Conservation (phyloP, 768 basidiomycete genomes). For the Tricholoma sp. region DNA sequence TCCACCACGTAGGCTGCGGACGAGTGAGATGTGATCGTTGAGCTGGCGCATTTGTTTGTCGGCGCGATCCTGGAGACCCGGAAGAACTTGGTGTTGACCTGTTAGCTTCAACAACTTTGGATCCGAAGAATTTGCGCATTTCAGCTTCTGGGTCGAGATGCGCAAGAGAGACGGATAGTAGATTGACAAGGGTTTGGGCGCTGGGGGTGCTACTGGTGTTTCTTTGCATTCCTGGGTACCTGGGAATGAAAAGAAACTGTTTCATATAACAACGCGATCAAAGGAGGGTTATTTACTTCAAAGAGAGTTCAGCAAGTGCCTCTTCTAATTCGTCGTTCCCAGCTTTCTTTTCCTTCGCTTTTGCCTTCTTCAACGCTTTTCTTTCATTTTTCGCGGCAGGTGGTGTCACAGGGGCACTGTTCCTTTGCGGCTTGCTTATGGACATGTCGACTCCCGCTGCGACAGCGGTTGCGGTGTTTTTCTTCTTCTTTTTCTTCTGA, state of each 20-base stretch:
- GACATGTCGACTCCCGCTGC: constrained; percentile 5
- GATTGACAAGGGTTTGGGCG: constrained; percentile 37
- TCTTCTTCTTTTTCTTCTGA: constrained; percentile 37
- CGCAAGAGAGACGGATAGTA: constrained; percentile 75
- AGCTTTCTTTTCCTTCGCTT: constrained; percentile 60
- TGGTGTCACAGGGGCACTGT: constrained; percentile 12
- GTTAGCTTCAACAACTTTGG: constrained; percentile 74
- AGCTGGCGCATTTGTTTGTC: constrained; percentile 25
- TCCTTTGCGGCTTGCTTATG: not conserved
- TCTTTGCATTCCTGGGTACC: constrained; percentile 51
- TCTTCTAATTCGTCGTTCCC: constrained; percentile 78
- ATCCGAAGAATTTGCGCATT: constrained; percentile 90
- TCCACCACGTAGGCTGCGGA: constrained; percentile 74
- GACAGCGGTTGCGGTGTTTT: constrained; percentile 29
- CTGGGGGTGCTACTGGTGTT: constrained; percentile 22
- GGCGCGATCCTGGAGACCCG: constrained; percentile 28
- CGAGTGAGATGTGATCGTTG: constrained; percentile 72
- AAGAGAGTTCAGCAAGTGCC: constrained; percentile 78
- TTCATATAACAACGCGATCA: not conserved
- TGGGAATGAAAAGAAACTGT: constrained; percentile 11
- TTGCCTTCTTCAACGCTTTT: constrained; percentile 59
- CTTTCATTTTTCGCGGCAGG: constrained; percentile 36
- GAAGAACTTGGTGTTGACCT: constrained; percentile 33
- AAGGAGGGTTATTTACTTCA: constrained; percentile 45
- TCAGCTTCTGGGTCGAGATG: constrained; percentile 88